These are phyloP conservation scores for Oenanthe sinensis DNA, from an alignment of 129 eudicot genomes.

Conservation along the genomic window DNA sequence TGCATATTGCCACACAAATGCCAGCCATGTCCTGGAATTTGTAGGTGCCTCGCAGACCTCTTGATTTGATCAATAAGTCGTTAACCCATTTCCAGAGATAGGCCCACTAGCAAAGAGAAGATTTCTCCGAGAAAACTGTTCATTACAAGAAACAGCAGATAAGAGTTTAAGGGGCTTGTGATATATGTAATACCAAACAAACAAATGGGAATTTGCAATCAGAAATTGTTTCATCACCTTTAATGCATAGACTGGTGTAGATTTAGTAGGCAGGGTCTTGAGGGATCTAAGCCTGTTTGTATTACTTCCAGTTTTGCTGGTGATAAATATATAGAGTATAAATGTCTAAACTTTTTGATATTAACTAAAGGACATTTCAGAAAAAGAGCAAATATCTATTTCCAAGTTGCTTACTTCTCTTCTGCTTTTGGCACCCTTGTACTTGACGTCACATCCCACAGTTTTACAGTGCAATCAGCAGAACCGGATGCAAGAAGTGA, in stretches of 20 bases:
- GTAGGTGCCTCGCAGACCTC: not conserved
- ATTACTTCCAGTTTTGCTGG: constrained; percentile 61
- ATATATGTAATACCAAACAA: not conserved
- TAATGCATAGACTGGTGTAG: constrained; percentile 83
- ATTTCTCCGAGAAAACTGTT: constrained; percentile 90
- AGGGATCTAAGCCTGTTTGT: constrained; percentile 84
- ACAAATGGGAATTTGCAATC: not conserved
- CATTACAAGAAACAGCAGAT: not conserved
- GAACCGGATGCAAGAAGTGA: constrained; percentile 99
- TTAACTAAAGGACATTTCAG: not conserved
- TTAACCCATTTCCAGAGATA: constrained; percentile 36
- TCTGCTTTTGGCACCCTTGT: constrained; percentile 51
- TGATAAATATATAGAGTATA: not conserved
- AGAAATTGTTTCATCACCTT: constrained; percentile 29
- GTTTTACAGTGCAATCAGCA: constrained; percentile 93
- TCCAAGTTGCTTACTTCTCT: constrained; percentile 48
- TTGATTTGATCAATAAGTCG: not conserved
- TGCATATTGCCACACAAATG: not conserved
- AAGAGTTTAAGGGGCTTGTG: not conserved
- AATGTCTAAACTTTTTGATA: constrained; percentile 7
- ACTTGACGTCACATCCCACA: constrained; percentile 91
- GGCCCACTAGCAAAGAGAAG: constrained; percentile 93
- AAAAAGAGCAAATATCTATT: not conserved
- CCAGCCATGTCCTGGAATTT: not conserved
- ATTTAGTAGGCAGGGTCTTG: constrained; percentile 86